Evolutionary conservation across 352 stramenopile genomes (phyloP), one percentile per base, ranked within the genome.

Genomic region (Phytophthora sp.): DNA sequence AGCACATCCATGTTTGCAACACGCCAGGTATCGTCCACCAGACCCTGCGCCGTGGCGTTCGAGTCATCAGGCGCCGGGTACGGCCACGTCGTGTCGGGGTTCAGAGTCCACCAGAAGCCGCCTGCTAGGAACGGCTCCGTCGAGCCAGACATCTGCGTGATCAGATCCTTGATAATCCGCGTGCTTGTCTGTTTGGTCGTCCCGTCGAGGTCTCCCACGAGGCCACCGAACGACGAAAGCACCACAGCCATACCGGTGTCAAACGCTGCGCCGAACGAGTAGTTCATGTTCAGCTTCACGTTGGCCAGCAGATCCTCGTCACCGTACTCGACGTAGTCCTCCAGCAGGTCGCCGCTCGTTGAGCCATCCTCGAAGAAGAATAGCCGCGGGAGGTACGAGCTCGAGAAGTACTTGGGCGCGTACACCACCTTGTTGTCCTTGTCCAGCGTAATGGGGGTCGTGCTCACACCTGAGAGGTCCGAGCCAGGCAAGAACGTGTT

Each of bases 61-160:
- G 62, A 64, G 30, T 75, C 61, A 62, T 94, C 75, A n/a, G 87
- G 87, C 23, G 82, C 74, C 20, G 83, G 81, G 69, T 94, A 92
- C 15, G 84, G 65, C 84, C 85, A 95, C 62, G 67, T 68, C 17
- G 81, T 85, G 50, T 94, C 87, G 8, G 84, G 84, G 76, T 95
- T 95, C 7, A 95, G 59, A 23, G 79, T 83, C 64, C 70, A 88
- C 82, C 83, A 95, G 62, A 95, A 95, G 20, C 87, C 87, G 34
- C 87, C 87, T 1, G 82, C 81, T 3, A 95, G 68, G 38, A 44
- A 72, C 3, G 64, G 67, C 45, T 87, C 76, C 7, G 75, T 69
- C 7, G 70, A 77, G 34, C 54, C 58, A 31, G 77, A 62, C 84
- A 95, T 95, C 17, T 81, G 54, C 11, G 77, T 57, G 30, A 95